These are phyloP conservation scores for Ogataea sp. DNA, from an alignment of 805 yeast species.

Conservation along the genomic window DNA sequence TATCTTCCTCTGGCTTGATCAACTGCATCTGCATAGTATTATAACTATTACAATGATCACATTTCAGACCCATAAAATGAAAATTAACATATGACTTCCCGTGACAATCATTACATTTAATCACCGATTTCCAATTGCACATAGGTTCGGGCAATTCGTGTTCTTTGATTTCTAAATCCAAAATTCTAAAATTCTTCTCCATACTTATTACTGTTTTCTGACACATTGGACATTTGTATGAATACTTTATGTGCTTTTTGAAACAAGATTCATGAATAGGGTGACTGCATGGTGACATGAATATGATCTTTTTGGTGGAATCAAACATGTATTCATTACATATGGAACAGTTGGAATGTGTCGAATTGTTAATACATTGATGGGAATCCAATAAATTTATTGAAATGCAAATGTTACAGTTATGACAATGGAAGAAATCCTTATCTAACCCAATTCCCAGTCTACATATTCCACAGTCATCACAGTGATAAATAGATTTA, in stretches of 20 bases:
- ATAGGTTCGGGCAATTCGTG: conserved; percentile 80
- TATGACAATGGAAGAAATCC: conserved; percentile 87
- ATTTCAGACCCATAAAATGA: conserved; percentile 81
- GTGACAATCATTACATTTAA: conserved; percentile 81
- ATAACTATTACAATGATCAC: conserved; percentile 81
- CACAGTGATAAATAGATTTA: conserved; percentile 86
- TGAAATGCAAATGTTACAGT: conserved; percentile 83
- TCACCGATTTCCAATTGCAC: conserved; percentile 62
- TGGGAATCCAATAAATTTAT: conserved; percentile 72
- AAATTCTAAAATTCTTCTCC: conserved; percentile 79
- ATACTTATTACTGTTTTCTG: conserved; percentile 77
- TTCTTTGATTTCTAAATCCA: conserved; percentile 73
- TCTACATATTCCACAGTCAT: conserved; percentile 87
- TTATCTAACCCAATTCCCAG: conserved; percentile 82
- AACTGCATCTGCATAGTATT: conserved; percentile 71
- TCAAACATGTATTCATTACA: conserved; percentile 89
- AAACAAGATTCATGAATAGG: conserved; percentile 85
- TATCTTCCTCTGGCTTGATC: conserved; percentile 48
- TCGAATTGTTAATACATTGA: conserved; percentile 77
- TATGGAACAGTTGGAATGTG: conserved; percentile 88
- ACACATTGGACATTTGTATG: conserved; percentile 89
- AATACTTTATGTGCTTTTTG: conserved; percentile 71
- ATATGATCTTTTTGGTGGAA: conserved; percentile 73
- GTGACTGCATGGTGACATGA: conserved; percentile 84
- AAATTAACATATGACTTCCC: conserved; percentile 69